Evolutionary conservation across 108 stramenopile genomes (phyloP).

Genomic region (Asterionellopsis glacialis): DNA sequence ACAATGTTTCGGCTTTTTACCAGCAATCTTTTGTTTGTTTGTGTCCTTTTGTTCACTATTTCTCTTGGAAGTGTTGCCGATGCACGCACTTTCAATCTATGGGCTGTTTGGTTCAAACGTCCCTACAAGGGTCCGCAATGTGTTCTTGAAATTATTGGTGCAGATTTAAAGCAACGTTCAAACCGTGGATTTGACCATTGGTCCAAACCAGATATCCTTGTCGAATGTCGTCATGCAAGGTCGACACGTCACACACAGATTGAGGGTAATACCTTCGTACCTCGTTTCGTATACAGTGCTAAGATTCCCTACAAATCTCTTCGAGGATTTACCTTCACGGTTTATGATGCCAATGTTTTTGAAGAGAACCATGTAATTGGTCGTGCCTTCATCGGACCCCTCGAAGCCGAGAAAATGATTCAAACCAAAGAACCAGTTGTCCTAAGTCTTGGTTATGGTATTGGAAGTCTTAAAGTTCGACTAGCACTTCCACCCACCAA

Average conservation of each 20-base stretch:
- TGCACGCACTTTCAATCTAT: no score
- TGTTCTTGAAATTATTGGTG: conserved; percentile 3
- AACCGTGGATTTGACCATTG: not conserved
- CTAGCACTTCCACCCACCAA: not conserved
- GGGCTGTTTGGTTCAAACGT: conserved; percentile 1
- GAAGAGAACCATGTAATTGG: not conserved
- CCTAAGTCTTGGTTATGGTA: conserved; percentile 1
- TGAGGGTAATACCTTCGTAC: not conserved
- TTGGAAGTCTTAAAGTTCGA: not conserved
- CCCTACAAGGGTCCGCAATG: conserved; percentile 3
- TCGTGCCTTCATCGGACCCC: not conserved
- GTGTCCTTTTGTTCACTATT: no score
- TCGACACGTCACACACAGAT: not conserved
- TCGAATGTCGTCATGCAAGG: not conserved
- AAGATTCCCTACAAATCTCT: not conserved
- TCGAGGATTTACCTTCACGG: conserved; percentile 2
- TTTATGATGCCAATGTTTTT: conserved; percentile 1
- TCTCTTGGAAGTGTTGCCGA: no score
- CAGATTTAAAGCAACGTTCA: not conserved
- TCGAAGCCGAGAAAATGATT: conserved; percentile 1
- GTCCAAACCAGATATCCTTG: not conserved
- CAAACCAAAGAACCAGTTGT: no score
- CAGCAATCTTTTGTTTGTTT: no score
- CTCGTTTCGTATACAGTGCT: not conserved
- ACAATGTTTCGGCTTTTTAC: no score